These are phyloP conservation scores for Apiotrichum siamense DNA, from an alignment of 1,284 basidiomycete species.

Conservation along the genomic window DNA sequence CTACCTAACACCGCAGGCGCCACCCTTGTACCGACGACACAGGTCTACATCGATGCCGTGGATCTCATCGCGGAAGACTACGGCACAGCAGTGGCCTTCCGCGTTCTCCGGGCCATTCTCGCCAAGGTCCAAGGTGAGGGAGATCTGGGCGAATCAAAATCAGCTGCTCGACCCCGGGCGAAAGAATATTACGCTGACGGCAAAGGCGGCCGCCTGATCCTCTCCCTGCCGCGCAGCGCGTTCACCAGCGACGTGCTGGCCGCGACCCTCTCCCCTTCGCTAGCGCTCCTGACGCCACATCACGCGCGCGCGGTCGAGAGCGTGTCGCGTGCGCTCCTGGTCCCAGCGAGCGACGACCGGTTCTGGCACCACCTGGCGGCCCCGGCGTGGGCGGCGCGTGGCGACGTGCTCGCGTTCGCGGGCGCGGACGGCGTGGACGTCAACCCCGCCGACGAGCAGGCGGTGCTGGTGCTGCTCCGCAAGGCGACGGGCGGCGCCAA, in stretches of 20 bases:
- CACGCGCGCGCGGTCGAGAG: conserved; percentile 58
- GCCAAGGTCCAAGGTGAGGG: conserved; percentile 1
- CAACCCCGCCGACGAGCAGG: conserved; percentile 9
- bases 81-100: conserved; percentile 15
- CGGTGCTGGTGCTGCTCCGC: conserved; percentile 35
- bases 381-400: conserved; percentile 21
- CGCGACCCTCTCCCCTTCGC: conserved; percentile 59
- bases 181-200: too few relatives aligned
- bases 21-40: conserved; percentile 14
- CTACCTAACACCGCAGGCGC: conserved; percentile 18
- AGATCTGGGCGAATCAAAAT: too few relatives aligned
- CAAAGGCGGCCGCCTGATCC: conserved; percentile 55
- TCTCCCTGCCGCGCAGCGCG: conserved; percentile 57
- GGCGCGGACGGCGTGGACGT: conserved; percentile 19
- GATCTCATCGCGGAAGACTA: conserved; percentile 41
- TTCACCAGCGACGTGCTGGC: conserved; percentile 57
- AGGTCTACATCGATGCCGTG: conserved; percentile 40
- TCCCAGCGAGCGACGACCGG: conserved; percentile 53
- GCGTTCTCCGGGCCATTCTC: conserved; percentile 28
- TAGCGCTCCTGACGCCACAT: conserved; percentile 64
- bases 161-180: too few relatives aligned
- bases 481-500: conserved; percentile 45
- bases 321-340: conserved; percentile 52
- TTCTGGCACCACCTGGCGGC: conserved; percentile 36
- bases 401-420: conserved; percentile 22